Base-by-base conservation (phyloP, 164 flowering plant genomes). In the Vitis rupestris region DNA sequence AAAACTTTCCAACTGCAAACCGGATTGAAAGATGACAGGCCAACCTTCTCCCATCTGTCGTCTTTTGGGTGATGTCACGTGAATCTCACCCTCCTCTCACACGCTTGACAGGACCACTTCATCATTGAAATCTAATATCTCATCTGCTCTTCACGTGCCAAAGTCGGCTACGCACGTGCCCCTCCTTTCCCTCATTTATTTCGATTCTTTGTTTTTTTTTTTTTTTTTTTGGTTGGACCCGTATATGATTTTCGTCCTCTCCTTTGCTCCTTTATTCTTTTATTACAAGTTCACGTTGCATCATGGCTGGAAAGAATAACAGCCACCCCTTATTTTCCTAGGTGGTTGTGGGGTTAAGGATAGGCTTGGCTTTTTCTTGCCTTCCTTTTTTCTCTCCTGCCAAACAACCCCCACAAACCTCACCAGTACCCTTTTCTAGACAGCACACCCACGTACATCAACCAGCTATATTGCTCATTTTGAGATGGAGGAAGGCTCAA, bases 51-150 rank as follows among this genome's bases (percentile, higher is more conserved):
- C 49, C 65, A 65, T 74, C 74, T 68, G 74, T 73, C 66, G 71
- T 73, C 70, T 83, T 82, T 82, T 31, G 76, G 72, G 59, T 65
- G 70, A 79, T 62, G 76, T 88, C 92, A 88, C 86, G 87, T 86
- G 88, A 84, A 74, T 77, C 84, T 80, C 88, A 80, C 78, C 75
- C 82, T 61, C 72, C 67, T 49, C 73, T 72, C 78, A 70, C 85
- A 75, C 86, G 80, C 83, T 48, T 69, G 67, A 56, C 48, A 17
- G 77, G 73, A 63, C 75, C 77, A 67, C 72, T 54, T 66, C 64
- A 73, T 74, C 68, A 56, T 74, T 69, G 16, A 13, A 70, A 48
- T 63, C 49, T 23, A 16, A 76, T 55, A 59, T 72, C 71, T 67
- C 67, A 73, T 77, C 82, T 47, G 59, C 54, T 67, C 11, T 64